phyloP scores from a whole-genome alignment of 495 filamentous ascomycete species.

The Trichoderma asperelloides region DNA sequence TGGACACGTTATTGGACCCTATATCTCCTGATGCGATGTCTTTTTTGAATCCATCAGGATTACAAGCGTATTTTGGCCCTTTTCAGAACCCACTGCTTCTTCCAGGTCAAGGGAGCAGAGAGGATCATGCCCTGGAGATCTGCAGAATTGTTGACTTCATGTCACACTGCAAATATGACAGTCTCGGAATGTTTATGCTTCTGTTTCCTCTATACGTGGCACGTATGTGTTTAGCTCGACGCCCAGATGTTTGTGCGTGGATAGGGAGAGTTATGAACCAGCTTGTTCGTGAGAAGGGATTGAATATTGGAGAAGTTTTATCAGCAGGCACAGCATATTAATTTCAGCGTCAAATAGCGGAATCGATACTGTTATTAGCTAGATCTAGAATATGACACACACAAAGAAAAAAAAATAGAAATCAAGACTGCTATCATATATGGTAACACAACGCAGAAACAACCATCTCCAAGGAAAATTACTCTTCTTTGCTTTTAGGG shows the following conservation, averaged over 20 bases:
- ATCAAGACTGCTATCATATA: not conserved
- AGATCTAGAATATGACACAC: not conserved
- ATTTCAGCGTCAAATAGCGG: not conserved
- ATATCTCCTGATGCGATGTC: not conserved
- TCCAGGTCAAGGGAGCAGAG: not conserved
- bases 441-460: not conserved
- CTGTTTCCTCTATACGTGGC: not conserved
- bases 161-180: not conserved
- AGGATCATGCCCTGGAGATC: not conserved
- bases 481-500: not conserved
- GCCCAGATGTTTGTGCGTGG: not conserved
- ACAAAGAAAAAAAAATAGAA: not conserved
- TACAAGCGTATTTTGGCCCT: not conserved
- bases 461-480: not conserved
- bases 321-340: not conserved
- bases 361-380: not conserved
- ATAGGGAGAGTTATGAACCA: not conserved
- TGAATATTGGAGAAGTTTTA: not conserved
- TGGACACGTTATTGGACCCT: not conserved
- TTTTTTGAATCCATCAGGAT: not conserved
- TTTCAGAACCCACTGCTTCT: not conserved
- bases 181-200: not conserved
- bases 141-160: not conserved
- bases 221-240: not conserved
- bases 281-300: not conserved